Conservation (phyloP, 2,329 filamentous ascomycete species). For the Ophiocordyceps camponoti-saundersi region DNA sequence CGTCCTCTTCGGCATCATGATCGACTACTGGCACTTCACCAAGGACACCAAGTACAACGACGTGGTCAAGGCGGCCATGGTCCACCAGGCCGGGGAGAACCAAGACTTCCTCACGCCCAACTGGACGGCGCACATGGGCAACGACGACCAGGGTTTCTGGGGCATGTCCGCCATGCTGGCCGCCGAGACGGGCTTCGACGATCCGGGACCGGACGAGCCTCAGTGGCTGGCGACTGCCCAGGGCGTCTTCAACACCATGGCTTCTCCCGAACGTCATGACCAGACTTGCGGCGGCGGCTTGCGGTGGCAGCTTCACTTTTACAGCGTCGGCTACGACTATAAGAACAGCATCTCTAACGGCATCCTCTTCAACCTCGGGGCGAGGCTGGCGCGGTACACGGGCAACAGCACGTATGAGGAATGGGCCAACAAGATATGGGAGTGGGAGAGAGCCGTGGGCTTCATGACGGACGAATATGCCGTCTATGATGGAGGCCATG, state of each 20-base stretch:
- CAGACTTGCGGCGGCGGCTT: constrained; percentile 39
- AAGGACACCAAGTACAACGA: constrained; percentile 39
- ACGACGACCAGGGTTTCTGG: constrained; percentile 51
- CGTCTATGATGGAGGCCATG: constrained; percentile 38
- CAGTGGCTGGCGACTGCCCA: constrained; percentile 39
- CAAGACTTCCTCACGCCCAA: constrained; percentile 37
- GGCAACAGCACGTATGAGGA: constrained; percentile 44
- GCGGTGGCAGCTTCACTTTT: constrained; percentile 58
- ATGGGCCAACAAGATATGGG: constrained; percentile 43
- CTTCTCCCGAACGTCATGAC: constrained; percentile 37
- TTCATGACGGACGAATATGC: constrained; percentile 43
- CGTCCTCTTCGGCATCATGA: constrained; percentile 40
- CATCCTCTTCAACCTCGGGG: constrained; percentile 44
- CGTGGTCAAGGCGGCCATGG: constrained; percentile 29
- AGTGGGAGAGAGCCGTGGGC: constrained; percentile 38
- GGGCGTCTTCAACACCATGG: constrained; percentile 42
- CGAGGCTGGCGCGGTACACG: constrained; percentile 55
- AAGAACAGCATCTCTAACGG: constrained; percentile 47
- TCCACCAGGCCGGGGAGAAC: constrained; percentile 32
- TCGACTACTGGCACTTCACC: constrained; percentile 46
- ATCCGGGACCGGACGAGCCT: constrained; percentile 28
- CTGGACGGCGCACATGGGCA: constrained; percentile 32
- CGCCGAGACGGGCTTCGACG: constrained; percentile 36
- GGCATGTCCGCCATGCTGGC: constrained; percentile 44
- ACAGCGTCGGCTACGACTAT: constrained; percentile 60